phyloP scores from a whole-genome alignment of 176 grass and related monocot species.

The Aegilops speltoides region DNA sequence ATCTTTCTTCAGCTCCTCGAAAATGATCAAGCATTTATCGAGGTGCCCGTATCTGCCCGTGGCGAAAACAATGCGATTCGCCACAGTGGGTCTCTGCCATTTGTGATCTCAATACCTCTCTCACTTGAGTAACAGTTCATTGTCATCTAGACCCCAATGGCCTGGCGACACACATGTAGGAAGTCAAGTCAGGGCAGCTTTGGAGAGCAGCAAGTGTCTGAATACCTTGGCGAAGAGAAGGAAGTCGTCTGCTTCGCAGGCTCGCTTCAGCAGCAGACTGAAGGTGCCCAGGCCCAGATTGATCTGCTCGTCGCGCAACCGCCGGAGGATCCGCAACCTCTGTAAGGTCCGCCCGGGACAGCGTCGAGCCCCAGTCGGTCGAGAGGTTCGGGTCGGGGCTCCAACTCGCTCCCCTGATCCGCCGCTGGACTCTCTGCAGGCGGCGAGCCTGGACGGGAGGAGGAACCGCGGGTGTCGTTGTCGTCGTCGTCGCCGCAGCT shows the following conservation, averaged over 20 bases:
- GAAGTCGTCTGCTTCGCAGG: not conserved
- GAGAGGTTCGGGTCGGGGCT: not conserved
- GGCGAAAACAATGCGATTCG: constrained; percentile 64
- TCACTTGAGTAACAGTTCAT: constrained; percentile 51
- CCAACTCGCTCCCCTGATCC: not conserved
- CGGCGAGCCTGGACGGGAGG: not conserved
- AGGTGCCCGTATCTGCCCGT: constrained; percentile 45
- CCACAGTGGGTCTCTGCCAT: constrained; percentile 56
- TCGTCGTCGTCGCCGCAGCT: not conserved
- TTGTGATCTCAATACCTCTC: constrained; percentile 62
- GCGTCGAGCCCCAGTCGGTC: not conserved
- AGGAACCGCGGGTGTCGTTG: not conserved
- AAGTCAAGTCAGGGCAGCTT: constrained; percentile 55
- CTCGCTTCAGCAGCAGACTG: constrained; percentile 3
- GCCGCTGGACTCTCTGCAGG: not conserved
- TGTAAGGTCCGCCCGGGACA: not conserved
- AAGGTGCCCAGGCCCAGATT: not conserved
- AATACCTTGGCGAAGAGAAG: constrained; percentile 36
- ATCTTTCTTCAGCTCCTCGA: constrained; percentile 69
- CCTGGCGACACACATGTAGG: constrained; percentile 67
- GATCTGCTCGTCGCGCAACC: constrained; percentile 7
- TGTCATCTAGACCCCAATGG: constrained; percentile 51
- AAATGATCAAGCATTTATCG: constrained; percentile 76
- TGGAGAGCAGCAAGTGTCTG: constrained; percentile 75
- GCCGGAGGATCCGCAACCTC: not conserved